phyloP scores from a whole-genome alignment of 2,329 filamentous ascomycete genomes.

The Sphaerulina vaccinii region DNA sequence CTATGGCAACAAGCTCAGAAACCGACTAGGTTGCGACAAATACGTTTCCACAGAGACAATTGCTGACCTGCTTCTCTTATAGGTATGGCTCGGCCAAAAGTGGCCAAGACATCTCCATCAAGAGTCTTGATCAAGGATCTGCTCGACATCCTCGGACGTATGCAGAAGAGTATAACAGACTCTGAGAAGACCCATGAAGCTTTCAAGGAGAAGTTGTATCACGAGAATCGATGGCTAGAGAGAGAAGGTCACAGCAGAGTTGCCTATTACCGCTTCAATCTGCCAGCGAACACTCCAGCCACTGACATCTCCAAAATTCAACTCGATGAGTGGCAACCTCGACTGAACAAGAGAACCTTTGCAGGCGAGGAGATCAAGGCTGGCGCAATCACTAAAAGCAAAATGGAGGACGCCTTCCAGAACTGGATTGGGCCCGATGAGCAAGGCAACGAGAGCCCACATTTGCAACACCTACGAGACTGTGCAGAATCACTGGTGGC shows the following conservation, averaged over 20 bases:
- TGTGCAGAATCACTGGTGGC: background rate
- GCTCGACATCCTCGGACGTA: background rate
- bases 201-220: background rate
- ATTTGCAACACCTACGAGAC: background rate
- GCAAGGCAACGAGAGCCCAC: background rate
- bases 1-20: no score
- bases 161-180: conserved; percentile 8
- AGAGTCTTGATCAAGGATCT: conserved; percentile 2
- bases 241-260: background rate
- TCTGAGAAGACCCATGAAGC: conserved; percentile 13
- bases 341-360: background rate
- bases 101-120: background rate
- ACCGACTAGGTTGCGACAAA: no score
- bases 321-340: conserved; percentile 19
- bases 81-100: background rate
- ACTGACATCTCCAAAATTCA: conserved; percentile 13
- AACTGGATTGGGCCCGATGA: no score
- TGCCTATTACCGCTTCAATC: conserved; percentile 20
- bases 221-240: background rate
- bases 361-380: no score
- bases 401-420: conserved; percentile 8
- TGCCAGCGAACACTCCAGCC: background rate
- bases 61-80: no score
- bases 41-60: no score
- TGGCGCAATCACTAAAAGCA: conserved; percentile 12